A percentile compares a stretch with the other conserved stretches of the same genome.
Conservation (phyloP, 2,329 filamentous ascomycete genomes). For the Fonsecaea monophora region DNA sequence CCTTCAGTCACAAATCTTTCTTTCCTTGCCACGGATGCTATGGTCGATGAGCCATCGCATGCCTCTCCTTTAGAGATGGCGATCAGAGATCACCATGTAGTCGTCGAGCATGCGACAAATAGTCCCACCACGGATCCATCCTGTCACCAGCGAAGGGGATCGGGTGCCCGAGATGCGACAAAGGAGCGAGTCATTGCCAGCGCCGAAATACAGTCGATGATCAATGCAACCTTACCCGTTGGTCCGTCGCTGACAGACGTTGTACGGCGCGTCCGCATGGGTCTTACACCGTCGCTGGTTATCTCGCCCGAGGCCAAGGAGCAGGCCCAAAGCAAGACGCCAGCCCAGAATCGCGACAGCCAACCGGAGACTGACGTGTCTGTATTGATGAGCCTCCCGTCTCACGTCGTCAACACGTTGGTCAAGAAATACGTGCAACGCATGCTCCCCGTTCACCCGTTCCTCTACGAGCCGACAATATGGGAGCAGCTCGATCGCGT, state of each 20-base stretch:
- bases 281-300: slow-evolving; percentile 40
- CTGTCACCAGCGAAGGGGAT: slow-evolving; percentile 1
- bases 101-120: slow-evolving; percentile 2
- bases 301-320: slow-evolving; percentile 13
- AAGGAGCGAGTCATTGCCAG: slow-evolving; percentile 23
- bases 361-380: slow-evolving; percentile 6
- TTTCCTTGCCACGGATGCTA: slow-evolving; percentile 4
- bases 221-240: slow-evolving; percentile 24
- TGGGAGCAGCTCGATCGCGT: slow-evolving; percentile 34
- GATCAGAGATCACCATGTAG: slow-evolving; percentile 3
- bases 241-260: slow-evolving; percentile 38
- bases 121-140: slow-evolving; percentile 1
- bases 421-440: slow-evolving; percentile 40
- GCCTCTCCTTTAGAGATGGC: slow-evolving; percentile 4
- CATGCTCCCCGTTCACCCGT: slow-evolving; percentile 37
- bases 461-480: slow-evolving; percentile 34
- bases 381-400: slow-evolving; percentile 21
- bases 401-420: slow-evolving; percentile 31
- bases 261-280: slow-evolving; percentile 41
- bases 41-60: slow-evolving; percentile 3
- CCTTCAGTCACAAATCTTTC: slow-evolving; percentile 7
- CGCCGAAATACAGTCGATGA: slow-evolving; percentile 27
- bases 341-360: slow-evolving; percentile 2
- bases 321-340: slow-evolving; percentile 2
- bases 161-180: slow-evolving; percentile 5